Evolutionary conservation across 768 basidiomycete species (phyloP).

Genomic region (Phlebiopsis flavidoalba): DNA sequence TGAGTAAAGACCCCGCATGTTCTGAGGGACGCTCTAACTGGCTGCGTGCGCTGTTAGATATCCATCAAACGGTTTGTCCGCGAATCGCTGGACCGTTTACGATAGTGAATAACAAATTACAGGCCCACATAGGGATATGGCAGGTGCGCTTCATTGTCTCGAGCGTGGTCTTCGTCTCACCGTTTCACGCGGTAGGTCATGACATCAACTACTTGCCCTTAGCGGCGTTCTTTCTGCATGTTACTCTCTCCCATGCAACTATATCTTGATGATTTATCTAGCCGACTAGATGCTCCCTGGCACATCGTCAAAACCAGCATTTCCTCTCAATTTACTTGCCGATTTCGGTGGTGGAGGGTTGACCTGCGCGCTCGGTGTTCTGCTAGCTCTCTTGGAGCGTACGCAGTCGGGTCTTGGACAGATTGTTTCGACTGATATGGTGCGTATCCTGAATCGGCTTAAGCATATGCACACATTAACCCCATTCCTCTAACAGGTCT

Average conservation of each 20-base stretch:
- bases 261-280: not conserved
- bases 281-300: conserved; percentile 63
- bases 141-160: conserved; percentile 41
- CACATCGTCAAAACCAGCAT: conserved; percentile 52
- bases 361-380: conserved; percentile 64
- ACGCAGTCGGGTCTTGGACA: conserved; percentile 63
- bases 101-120: not conserved
- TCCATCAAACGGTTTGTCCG: not conserved
- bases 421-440: conserved; percentile 76
- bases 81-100: not conserved
- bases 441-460: conserved; percentile 21
- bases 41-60: not conserved
- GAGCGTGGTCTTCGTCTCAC: not conserved
- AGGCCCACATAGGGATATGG: conserved; percentile 75
- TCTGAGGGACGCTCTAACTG: not conserved
- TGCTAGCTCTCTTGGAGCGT: conserved; percentile 71
- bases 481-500: conserved; percentile 45
- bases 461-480: not conserved
- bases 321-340: conserved; percentile 72
- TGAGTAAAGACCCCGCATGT: conserved; percentile 28
- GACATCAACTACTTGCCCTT: conserved; percentile 82
- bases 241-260: conserved; percentile 6
- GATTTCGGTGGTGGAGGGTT: conserved; percentile 84
- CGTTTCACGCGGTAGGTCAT: conserved; percentile 44
- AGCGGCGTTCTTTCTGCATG: conserved; percentile 68